Conservation (phyloP, 1,139 yeast species). For the Sugiyamaella neomexicana region DNA sequence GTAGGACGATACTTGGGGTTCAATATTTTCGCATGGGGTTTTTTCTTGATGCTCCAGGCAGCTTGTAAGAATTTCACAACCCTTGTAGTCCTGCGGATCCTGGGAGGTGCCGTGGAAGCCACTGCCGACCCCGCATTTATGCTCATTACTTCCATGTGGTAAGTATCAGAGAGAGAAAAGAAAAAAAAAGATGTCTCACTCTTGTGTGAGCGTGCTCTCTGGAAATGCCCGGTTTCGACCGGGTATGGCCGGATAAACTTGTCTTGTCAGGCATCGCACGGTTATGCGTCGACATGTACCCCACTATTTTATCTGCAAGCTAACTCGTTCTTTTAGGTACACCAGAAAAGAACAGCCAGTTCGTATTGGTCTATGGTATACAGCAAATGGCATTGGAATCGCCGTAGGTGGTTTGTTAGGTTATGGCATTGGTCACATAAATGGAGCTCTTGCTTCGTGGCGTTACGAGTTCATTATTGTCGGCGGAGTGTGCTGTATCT, state of each 20-base stretch:
- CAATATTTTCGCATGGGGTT: constrained; percentile 53
- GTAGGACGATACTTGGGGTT: constrained; percentile 53
- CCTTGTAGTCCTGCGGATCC: constrained; percentile 51
- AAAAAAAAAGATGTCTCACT: too few species aligned
- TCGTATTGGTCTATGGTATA: constrained; percentile 39
- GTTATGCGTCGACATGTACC: background rate
- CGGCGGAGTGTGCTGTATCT: constrained; percentile 40
- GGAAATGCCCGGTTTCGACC: background rate
- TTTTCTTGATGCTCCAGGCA: constrained; percentile 49
- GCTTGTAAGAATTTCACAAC: constrained; percentile 49
- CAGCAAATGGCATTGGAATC: constrained; percentile 36
- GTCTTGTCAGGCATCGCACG: background rate
- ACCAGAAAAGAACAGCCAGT: constrained; percentile 51
- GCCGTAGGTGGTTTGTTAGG: constrained; percentile 41
- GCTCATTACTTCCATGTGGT: constrained; percentile 57
- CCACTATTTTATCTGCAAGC: background rate
- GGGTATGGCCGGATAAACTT: constrained; percentile 1
- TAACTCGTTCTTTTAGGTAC: constrained; percentile 35
- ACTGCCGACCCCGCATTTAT: constrained; percentile 53
- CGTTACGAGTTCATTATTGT: constrained; percentile 46
- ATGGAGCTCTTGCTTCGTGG: constrained; percentile 42
- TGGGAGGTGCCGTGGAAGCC: constrained; percentile 58
- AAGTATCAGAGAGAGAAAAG: too few species aligned
- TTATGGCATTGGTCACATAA: constrained; percentile 49
- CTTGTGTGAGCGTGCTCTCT: background rate